phyloP scores from a whole-genome alignment of 768 basidiomycete species.

The Leccinellum luteum region DNA sequence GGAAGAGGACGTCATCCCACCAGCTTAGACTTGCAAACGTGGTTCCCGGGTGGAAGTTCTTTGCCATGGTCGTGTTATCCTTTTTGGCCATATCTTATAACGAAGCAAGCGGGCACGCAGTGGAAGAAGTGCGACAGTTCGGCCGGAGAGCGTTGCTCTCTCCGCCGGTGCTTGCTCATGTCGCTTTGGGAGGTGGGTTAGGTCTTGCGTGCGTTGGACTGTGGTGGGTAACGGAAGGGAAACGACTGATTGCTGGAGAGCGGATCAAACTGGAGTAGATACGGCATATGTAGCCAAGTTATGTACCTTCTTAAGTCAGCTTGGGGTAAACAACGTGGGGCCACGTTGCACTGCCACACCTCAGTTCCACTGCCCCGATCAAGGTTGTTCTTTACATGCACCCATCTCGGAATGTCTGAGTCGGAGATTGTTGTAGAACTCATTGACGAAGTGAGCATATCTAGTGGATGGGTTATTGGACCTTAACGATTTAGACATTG shows the following conservation, averaged over 20 bases:
- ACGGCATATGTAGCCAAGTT: neutral
- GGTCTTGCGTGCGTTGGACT: conserved; percentile 24
- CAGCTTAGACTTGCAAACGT: conserved; percentile 12
- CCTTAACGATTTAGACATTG: conserved; percentile 11
- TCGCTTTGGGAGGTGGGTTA: conserved; percentile 25
- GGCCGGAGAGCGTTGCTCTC: conserved; percentile 23
- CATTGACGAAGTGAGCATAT: conserved; percentile 31
- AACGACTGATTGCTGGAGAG: conserved; percentile 15
- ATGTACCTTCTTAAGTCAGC: no score
- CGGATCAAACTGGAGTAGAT: conserved; percentile 23
- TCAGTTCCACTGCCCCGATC: neutral
- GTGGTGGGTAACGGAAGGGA: conserved; percentile 33
- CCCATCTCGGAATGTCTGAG: conserved; percentile 21
- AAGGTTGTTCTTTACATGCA: neutral
- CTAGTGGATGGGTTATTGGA: neutral
- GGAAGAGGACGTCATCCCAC: conserved; percentile 11
- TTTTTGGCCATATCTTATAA: conserved; percentile 20
- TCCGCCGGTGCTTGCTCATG: conserved; percentile 19
- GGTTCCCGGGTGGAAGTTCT: conserved; percentile 29
- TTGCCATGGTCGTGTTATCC: conserved; percentile 21
- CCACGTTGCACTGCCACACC: conserved; percentile 15
- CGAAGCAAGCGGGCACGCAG: conserved; percentile 14
- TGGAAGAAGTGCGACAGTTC: conserved; percentile 10
- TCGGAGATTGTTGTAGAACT: conserved; percentile 26
- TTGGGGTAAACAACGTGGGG: no score